Evolutionary conservation across 202 grass and related monocot genomes (phyloP).

Genomic region (Cymbopogon flexuosus): DNA sequence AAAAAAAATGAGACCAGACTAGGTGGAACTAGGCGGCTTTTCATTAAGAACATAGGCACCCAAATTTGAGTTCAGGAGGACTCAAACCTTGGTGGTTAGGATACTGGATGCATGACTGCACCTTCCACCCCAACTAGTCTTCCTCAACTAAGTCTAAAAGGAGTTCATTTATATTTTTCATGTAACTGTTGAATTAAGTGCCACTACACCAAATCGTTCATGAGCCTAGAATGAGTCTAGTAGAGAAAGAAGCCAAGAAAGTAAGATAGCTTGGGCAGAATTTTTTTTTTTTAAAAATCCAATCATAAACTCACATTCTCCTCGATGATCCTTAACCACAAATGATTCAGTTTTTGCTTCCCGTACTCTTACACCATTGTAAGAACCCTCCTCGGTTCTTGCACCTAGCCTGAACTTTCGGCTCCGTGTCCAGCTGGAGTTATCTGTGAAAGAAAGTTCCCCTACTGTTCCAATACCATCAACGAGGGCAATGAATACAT

Average conservation of each 20-base stretch:
- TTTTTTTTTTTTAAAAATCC: neutral
- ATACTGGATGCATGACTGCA: neutral
- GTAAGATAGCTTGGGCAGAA: slow-evolving; percentile 2
- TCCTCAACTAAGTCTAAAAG: neutral
- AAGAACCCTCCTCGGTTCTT: slow-evolving; percentile 66
- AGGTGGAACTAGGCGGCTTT: neutral
- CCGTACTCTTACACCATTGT: slow-evolving; percentile 59
- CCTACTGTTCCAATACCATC: slow-evolving; percentile 55
- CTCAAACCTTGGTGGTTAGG: neutral
- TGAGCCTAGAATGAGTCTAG: slow-evolving; percentile 16
- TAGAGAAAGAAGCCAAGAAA: neutral
- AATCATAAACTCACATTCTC: slow-evolving; percentile 76
- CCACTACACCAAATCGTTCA: neutral
- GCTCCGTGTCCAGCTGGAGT: slow-evolving; percentile 94
- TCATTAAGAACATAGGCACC: neutral
- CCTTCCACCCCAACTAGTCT: neutral
- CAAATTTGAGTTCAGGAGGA: neutral
- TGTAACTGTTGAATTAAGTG: slow-evolving; percentile 19
- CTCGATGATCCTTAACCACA: slow-evolving; percentile 95
- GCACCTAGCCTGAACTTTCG: slow-evolving; percentile 90
- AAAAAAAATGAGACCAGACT: neutral
- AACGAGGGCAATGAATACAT: slow-evolving; percentile 52
- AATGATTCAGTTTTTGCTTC: slow-evolving; percentile 87
- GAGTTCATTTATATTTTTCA: neutral
- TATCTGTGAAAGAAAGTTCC: slow-evolving; percentile 84